Conservation (phyloP, 345 rosid species). For the Rhizophora apiculata region DNA sequence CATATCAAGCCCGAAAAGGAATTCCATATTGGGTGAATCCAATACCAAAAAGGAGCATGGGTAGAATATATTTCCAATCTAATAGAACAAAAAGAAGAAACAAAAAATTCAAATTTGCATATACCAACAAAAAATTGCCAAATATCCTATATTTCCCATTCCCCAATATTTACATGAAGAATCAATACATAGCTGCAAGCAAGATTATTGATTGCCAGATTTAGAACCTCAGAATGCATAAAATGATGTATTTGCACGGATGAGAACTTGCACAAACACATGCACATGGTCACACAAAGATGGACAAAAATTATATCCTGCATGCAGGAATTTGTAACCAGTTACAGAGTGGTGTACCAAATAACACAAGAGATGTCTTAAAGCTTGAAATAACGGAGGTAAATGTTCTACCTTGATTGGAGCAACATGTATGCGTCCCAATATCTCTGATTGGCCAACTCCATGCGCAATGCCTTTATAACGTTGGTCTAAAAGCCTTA, state of each 20-base stretch:
- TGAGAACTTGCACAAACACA: background rate
- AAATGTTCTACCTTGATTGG: slow-evolving; percentile 73
- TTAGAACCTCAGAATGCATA: background rate
- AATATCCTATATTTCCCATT: background rate
- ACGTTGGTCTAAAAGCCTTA: slow-evolving; percentile 89
- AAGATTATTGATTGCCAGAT: background rate
- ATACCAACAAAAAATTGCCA: too few relatives aligned
- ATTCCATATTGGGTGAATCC: slow-evolving; percentile 97
- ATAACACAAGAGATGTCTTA: background rate
- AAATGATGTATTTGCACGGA: background rate
- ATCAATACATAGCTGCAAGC: background rate
- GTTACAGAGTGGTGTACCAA: too few relatives aligned
- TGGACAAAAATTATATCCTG: background rate
- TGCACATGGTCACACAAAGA: background rate
- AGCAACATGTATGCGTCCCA: slow-evolving; percentile 96
- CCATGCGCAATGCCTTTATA: slow-evolving; percentile 97
- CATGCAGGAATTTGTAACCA: background rate
- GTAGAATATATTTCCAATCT: slow-evolving; percentile 87
- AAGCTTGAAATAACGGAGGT: background rate
- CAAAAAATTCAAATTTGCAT: background rate
- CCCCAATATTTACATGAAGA: background rate
- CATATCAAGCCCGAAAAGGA: slow-evolving; percentile 98
- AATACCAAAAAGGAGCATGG: slow-evolving; percentile 90
- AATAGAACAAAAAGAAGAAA: slow-evolving; percentile 10
- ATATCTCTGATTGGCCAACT: slow-evolving; percentile 96